These are phyloP conservation scores for Colletotrichum trifolii DNA, from an alignment of 2,329 filamentous ascomycete genomes.

Conservation along the genomic window DNA sequence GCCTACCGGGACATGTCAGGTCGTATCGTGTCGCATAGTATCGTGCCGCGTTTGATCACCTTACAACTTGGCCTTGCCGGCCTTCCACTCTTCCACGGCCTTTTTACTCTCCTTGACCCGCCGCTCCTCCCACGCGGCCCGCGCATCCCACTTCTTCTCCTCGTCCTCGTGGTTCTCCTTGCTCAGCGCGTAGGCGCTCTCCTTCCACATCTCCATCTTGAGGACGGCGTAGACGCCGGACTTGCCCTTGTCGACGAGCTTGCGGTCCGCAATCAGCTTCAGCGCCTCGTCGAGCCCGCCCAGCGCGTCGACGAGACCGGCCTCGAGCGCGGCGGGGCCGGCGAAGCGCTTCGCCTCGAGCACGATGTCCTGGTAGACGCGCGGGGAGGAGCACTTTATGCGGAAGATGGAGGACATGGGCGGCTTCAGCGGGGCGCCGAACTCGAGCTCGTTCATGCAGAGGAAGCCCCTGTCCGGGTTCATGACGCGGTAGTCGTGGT, in stretches of 20 bases:
- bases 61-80: conserved; percentile 51
- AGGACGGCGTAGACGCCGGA: conserved; percentile 76
- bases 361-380: conserved; percentile 71
- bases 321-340: conserved; percentile 70
- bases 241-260: conserved; percentile 70
- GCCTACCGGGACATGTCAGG: neutral
- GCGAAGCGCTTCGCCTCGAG: conserved; percentile 79
- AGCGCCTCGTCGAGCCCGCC: conserved; percentile 74
- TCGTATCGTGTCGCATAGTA: neutral
- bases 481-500: conserved; percentile 86
- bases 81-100: conserved; percentile 58
- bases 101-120: conserved; percentile 59
- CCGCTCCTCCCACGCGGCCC: conserved; percentile 55
- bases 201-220: conserved; percentile 81
- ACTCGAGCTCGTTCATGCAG: conserved; percentile 85
- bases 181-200: conserved; percentile 69
- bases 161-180: conserved; percentile 60
- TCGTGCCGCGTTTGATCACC: neutral
- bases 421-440: conserved; percentile 79
- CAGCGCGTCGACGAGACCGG: conserved; percentile 75
- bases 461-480: conserved; percentile 76
- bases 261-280: conserved; percentile 67
- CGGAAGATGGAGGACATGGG: conserved; percentile 82
- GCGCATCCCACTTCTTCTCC: conserved; percentile 60
- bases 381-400: conserved; percentile 65